These are phyloP conservation scores for Xylaria arbuscula DNA, from an alignment of 2,329 filamentous ascomycete genomes.

Conservation along the genomic window DNA sequence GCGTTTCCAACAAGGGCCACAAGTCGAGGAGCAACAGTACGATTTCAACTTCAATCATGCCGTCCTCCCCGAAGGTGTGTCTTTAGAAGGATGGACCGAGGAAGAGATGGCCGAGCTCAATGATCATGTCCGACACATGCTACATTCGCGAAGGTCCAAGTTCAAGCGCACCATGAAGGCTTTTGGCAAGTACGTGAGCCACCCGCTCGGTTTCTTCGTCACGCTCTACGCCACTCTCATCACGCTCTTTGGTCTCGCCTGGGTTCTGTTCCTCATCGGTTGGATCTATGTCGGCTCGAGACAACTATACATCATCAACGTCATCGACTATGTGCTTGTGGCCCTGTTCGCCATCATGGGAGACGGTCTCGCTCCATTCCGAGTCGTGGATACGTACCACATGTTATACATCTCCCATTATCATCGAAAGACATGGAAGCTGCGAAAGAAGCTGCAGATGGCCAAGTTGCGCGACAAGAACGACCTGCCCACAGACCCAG, in stretches of 20 bases:
- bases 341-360: constrained; percentile 77
- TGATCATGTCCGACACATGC: constrained; percentile 87
- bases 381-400: constrained; percentile 85
- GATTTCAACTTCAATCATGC: constrained; percentile 72
- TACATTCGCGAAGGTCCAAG: constrained; percentile 82
- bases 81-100: constrained; percentile 77
- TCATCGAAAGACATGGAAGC: constrained; percentile 71
- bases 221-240: constrained; percentile 86
- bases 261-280: constrained; percentile 91
- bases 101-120: constrained; percentile 82
- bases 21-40: constrained; percentile 64
- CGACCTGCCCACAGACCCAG: constrained; percentile 66
- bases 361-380: constrained; percentile 78
- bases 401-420: constrained; percentile 86
- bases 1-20: constrained; percentile 38
- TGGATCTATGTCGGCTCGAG: constrained; percentile 85
- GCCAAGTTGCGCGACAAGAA: constrained; percentile 75
- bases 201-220: constrained; percentile 83
- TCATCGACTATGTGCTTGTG: constrained; percentile 78
- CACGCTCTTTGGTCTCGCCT: constrained; percentile 84
- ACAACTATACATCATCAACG: constrained; percentile 75
- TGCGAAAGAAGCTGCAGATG: constrained; percentile 70
- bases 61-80: constrained; percentile 79
- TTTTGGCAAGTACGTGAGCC: constrained; percentile 81
- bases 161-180: constrained; percentile 84